Conservation (phyloP, 2,329 filamentous ascomycete genomes). For the Lachnellula suecica region DNA sequence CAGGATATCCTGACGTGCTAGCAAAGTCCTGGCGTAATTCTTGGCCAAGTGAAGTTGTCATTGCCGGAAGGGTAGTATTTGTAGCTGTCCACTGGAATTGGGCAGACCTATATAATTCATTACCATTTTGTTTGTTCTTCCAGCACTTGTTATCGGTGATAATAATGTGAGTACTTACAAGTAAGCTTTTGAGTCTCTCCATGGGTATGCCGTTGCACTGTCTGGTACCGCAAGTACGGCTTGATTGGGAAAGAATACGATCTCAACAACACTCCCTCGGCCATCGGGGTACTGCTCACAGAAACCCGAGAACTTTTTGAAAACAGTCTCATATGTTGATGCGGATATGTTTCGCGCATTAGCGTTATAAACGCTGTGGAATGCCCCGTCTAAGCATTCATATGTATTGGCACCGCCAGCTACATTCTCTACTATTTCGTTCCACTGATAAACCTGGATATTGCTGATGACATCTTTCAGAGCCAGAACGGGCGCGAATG, state of each 20-base stretch:
- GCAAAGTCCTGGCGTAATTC: neutral
- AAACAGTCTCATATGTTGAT: neutral
- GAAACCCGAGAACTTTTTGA: neutral
- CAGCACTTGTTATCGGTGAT: too few species aligned
- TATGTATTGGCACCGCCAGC: too few species aligned
- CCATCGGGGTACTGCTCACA: neutral
- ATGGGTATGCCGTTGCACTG: neutral
- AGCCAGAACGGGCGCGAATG: too few species aligned
- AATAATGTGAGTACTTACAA: too few species aligned
- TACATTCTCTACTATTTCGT: too few species aligned
- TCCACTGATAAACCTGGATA: too few species aligned
- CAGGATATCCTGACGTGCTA: neutral
- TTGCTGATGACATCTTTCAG: too few species aligned
- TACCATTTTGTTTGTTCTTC: neutral
- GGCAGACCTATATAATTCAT: too few species aligned
- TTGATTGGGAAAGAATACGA: neutral
- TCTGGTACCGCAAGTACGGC: neutral
- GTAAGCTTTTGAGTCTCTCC: neutral
- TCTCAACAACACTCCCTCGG: neutral
- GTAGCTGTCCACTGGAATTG: too few species aligned
- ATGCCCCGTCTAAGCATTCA: too few species aligned
- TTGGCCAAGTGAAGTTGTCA: neutral
- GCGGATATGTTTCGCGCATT: neutral
- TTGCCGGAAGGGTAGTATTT: too few species aligned
- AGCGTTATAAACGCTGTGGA: neutral